These are phyloP conservation scores for Moesziomyces sp. DNA, from an alignment of 1,284 basidiomycete species.

Conservation along the genomic window DNA sequence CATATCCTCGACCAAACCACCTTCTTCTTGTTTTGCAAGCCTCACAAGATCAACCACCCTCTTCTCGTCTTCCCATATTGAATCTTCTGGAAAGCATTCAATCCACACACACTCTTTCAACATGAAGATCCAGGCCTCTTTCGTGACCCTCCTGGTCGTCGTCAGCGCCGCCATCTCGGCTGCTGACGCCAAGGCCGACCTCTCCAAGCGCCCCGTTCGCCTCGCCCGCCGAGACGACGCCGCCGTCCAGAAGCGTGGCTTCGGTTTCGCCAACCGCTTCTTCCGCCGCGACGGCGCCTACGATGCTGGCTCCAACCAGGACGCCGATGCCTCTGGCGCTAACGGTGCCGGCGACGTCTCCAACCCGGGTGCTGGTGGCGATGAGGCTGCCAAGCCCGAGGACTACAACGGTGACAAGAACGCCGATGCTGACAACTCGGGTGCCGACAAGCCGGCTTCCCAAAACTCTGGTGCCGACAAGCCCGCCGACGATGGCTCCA, in stretches of 20 bases:
- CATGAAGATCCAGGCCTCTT: constrained; percentile 47
- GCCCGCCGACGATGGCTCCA: not conserved
- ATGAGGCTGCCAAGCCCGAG: constrained; percentile 3
- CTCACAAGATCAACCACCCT: not conserved
- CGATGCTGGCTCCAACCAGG: not conserved
- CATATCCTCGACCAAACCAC: no score
- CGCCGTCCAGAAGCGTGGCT: constrained; percentile 26
- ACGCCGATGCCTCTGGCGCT: constrained; percentile 5
- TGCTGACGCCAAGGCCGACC: constrained; percentile 32
- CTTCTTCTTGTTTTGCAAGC: not conserved
- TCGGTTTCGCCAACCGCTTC: constrained; percentile 29
- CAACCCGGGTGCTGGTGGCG: not conserved
- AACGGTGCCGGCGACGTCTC: constrained; percentile 3
- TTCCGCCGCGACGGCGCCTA: constrained; percentile 26
- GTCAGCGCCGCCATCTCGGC: constrained; percentile 48
- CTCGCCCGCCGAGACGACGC: constrained; percentile 30
- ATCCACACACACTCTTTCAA: constrained; percentile 10
- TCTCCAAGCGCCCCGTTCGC: constrained; percentile 37
- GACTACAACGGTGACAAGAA: constrained; percentile 9
- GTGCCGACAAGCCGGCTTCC: not conserved
- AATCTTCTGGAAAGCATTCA: constrained; percentile 41
- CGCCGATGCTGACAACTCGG: not conserved
- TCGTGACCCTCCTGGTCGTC: constrained; percentile 38
- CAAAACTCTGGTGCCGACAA: not conserved
- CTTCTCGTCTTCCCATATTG: constrained; percentile 3